A percentile compares a stretch with the other conserved stretches of the same genome.
phyloP scores from a whole-genome alignment of 257 asterid species.

The Solanum megistacrolobum region DNA sequence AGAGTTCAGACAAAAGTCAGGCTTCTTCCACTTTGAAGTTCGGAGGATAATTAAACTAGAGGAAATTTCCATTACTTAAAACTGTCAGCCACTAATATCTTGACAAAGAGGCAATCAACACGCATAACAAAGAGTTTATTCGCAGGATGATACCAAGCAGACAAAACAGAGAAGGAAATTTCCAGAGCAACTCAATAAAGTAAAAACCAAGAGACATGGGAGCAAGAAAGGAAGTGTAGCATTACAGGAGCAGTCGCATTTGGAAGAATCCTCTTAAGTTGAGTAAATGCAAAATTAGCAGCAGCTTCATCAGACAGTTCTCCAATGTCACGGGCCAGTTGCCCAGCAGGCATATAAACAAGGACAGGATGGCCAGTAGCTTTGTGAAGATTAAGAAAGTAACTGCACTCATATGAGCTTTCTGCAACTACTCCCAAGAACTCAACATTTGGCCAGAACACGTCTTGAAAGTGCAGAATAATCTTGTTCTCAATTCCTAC shows the following conservation, averaged over 20 bases:
- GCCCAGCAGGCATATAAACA: slow-evolving; percentile 97
- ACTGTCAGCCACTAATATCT: background rate
- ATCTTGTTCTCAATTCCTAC: slow-evolving; percentile 95
- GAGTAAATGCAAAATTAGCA: slow-evolving; percentile 68
- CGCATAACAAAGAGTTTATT: background rate
- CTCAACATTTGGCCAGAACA: slow-evolving; percentile 99
- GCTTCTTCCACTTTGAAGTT: background rate
- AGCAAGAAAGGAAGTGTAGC: background rate
- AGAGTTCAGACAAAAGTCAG: background rate
- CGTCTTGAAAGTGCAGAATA: slow-evolving; percentile 60
- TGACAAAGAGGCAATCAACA: background rate
- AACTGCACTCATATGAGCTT: slow-evolving; percentile 73
- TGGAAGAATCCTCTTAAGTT: slow-evolving; percentile 82
- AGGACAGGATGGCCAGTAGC: slow-evolving; percentile 90
- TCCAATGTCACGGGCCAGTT: slow-evolving; percentile 81
- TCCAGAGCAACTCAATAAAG: background rate
- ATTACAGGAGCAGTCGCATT: slow-evolving; percentile 74
- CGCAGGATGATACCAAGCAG: background rate
- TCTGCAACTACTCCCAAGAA: slow-evolving; percentile 95
- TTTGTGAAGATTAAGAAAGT: slow-evolving; percentile 93
- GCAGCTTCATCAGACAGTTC: slow-evolving; percentile 88
- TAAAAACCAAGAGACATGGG: background rate
- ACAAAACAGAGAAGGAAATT: background rate
- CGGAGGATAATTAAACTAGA: background rate
- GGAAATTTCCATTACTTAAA: background rate